A percentile compares a stretch with the other conserved stretches of the same genome.
These are phyloP conservation scores for Viola pubescens DNA, from an alignment of 441 rosid genomes.

Conservation along the genomic window DNA sequence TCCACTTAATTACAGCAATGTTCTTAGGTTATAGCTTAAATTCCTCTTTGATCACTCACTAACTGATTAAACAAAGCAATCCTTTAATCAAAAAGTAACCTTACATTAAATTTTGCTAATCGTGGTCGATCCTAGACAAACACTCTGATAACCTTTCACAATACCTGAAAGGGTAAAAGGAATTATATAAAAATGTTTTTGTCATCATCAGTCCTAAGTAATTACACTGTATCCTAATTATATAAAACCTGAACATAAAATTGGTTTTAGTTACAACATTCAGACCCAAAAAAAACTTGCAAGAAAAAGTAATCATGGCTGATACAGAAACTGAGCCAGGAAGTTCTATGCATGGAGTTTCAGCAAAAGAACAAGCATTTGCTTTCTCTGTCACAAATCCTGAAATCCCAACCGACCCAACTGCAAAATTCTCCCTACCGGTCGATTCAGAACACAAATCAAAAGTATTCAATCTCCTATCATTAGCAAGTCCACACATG, in stretches of 20 bases:
- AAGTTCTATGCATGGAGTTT: constrained; percentile 74
- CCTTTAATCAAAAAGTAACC: no score
- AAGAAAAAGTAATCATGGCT: not conserved
- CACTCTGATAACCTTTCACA: constrained; percentile 4
- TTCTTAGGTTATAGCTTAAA: no score
- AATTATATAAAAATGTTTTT: not conserved
- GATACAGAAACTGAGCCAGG: constrained; percentile 30
- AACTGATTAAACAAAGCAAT: no score
- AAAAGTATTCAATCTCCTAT: constrained; percentile 50
- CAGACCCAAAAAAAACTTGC: no score
- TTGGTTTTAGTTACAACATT: no score
- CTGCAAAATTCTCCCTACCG: constrained; percentile 52
- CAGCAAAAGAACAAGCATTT: constrained; percentile 50
- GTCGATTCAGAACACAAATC: constrained; percentile 80
- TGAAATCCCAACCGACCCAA: constrained; percentile 37
- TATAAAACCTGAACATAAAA: no score
- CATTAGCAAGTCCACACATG: constrained; percentile 73
- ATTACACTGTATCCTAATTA: no score
- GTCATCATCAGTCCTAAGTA: not conserved
- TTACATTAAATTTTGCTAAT: not conserved
- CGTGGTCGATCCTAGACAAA: not conserved
- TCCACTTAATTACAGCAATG: no score
- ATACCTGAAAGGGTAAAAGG: constrained; percentile 18
- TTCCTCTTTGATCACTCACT: no score
- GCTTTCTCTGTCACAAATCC: constrained; percentile 53